Evolutionary conservation across 768 basidiomycete species (phyloP).

Genomic region (Boletus huronensis): DNA sequence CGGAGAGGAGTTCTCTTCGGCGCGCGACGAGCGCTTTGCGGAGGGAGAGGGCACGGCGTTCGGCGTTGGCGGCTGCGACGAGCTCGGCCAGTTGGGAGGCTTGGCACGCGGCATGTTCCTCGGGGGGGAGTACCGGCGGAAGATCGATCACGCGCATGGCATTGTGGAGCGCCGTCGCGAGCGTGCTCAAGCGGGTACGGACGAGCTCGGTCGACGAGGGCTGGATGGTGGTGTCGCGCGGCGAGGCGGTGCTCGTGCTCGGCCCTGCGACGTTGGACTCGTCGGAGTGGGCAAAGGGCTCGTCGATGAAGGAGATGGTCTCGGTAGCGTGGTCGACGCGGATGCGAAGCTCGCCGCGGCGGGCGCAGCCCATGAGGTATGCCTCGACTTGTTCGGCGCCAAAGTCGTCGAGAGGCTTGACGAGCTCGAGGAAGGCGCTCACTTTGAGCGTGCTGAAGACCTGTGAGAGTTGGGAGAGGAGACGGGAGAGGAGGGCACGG

Average conservation of each 20-base stretch:
- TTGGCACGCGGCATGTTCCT: constrained; percentile 44
- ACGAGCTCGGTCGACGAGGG: constrained; percentile 70
- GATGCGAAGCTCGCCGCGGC: constrained; percentile 80
- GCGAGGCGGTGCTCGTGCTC: constrained; percentile 11
- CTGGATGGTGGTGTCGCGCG: constrained; percentile 56
- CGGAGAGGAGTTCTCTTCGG: constrained; percentile 79
- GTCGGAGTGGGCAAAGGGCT: constrained; percentile 52
- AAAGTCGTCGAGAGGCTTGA: constrained; percentile 63
- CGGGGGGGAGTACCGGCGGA: constrained; percentile 35
- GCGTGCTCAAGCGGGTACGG: constrained; percentile 69
- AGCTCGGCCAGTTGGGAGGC: constrained; percentile 56
- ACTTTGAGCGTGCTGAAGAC: constrained; percentile 89
- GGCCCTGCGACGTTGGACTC: constrained; percentile 29
- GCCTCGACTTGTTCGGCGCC: constrained; percentile 78
- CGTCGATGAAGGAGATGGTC: constrained; percentile 80
- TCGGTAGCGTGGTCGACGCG: constrained; percentile 87
- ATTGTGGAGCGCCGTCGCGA: constrained; percentile 71
- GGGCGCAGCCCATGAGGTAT: constrained; percentile 90
- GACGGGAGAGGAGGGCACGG: constrained; percentile 85
- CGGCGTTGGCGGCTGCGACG: constrained; percentile 61
- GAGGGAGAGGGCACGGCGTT: constrained; percentile 73
- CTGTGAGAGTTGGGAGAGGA: constrained; percentile 87
- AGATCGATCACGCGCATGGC: constrained; percentile 59
- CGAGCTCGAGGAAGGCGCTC: constrained; percentile 70
- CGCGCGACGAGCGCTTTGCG: constrained; percentile 80